A percentile compares a stretch with the other conserved stretches of the same genome.
These are phyloP conservation scores for Cytidiella melzeri DNA, from an alignment of 768 basidiomycete species.

Conservation along the genomic window DNA sequence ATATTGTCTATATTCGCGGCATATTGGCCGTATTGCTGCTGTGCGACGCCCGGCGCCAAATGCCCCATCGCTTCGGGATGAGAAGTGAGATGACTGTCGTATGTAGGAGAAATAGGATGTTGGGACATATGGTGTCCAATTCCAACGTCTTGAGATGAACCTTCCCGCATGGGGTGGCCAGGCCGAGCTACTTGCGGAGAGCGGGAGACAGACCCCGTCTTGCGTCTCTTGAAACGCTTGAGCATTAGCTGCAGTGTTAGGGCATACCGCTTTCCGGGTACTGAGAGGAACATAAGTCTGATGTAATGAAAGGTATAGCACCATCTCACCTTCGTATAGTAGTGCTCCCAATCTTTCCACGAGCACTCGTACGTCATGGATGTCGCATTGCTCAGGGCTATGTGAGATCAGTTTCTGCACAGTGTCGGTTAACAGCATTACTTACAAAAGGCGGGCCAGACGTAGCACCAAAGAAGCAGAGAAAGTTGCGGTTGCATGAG, in stretches of 20 bases:
- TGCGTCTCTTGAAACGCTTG: conserved; percentile 66
- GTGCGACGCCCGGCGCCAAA: conserved; percentile 26
- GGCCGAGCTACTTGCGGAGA: conserved; percentile 56
- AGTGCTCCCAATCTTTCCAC: conserved; percentile 74
- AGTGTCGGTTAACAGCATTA: background rate
- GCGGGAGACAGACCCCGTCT: conserved; percentile 44
- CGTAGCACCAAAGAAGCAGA: conserved; percentile 86
- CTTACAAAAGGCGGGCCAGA: conserved; percentile 82
- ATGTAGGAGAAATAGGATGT: conserved; percentile 47
- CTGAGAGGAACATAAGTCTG: no score
- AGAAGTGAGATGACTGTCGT: conserved; percentile 37
- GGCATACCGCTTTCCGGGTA: conserved; percentile 91
- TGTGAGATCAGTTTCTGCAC: background rate
- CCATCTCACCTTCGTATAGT: conserved; percentile 71
- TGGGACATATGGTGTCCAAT: conserved; percentile 32
- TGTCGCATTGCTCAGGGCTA: conserved; percentile 81
- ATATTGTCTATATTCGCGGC: conserved; percentile 54
- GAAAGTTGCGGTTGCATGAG: conserved; percentile 92
- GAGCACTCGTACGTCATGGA: conserved; percentile 63
- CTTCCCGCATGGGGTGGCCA: conserved; percentile 40
- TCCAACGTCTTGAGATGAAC: conserved; percentile 31
- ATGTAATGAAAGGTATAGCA: no score
- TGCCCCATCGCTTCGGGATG: conserved; percentile 28
- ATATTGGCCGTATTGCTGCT: conserved; percentile 14
- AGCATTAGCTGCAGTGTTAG: conserved; percentile 86